Conservation (phyloP, 768 basidiomycete species). For the Suillus ampliporus region DNA sequence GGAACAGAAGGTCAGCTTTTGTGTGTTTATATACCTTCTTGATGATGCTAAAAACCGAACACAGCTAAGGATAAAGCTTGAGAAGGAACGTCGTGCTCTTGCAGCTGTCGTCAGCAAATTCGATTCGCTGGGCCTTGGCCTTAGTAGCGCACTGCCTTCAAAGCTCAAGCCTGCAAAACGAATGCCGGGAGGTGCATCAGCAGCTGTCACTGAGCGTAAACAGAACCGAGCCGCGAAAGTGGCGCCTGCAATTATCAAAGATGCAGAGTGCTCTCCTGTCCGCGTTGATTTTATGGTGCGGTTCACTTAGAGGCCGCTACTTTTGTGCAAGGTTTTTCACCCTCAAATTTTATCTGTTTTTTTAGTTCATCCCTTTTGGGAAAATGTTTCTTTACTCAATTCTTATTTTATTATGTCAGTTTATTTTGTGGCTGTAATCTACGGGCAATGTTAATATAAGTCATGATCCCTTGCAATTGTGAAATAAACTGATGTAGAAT, state of each 20-base stretch:
- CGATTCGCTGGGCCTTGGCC: conserved; percentile 68
- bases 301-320: too few relatives aligned
- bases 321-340: too few relatives aligned
- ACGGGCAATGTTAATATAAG: too few relatives aligned
- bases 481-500: too few relatives aligned
- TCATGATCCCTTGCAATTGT: too few relatives aligned
- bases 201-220: conserved; percentile 54
- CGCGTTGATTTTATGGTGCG: conserved; percentile 48
- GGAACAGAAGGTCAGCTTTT: conserved; percentile 65
- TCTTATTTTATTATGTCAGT: too few relatives aligned
- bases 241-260: conserved; percentile 34
- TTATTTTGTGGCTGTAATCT: too few relatives aligned
- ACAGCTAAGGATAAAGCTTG: conserved; percentile 65
- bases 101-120: conserved; percentile 84
- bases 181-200: conserved; percentile 54
- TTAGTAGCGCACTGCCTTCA: conserved; percentile 39
- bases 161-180: conserved; percentile 57
- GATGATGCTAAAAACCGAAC: neutral
- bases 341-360: too few relatives aligned
- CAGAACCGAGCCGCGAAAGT: conserved; percentile 38
- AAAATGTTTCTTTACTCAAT: too few relatives aligned
- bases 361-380: too few relatives aligned
- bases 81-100: conserved; percentile 79
- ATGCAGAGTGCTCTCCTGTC: conserved; percentile 55
- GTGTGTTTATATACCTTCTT: neutral